These are phyloP conservation scores for Nemania serpens DNA, from an alignment of 2,329 filamentous ascomycete species.

Conservation along the genomic window DNA sequence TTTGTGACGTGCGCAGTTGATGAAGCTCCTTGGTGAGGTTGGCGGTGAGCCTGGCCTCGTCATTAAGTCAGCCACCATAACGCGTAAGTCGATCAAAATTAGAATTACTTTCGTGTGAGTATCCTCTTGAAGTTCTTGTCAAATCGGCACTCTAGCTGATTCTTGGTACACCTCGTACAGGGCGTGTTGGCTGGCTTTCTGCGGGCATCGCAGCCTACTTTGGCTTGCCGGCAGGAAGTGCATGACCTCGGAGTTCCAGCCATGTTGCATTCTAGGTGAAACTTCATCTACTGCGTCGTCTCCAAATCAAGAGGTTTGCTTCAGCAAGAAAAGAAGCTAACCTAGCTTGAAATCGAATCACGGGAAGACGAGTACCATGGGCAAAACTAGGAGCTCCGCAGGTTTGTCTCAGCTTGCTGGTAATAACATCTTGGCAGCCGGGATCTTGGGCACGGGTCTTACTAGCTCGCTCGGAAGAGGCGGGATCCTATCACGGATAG, in stretches of 20 bases:
- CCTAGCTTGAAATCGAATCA: neutral
- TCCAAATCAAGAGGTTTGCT: neutral
- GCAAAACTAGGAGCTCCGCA: neutral
- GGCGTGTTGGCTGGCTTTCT: slow-evolving; percentile 18
- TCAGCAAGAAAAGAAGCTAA: neutral
- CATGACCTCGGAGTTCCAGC: slow-evolving; percentile 24
- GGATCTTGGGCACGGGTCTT: neutral
- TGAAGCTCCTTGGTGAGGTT: slow-evolving; percentile 24
- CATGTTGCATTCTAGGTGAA: slow-evolving; percentile 12
- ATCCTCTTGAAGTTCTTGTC: slow-evolving; percentile 28
- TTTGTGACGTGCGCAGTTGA: slow-evolving; percentile 19
- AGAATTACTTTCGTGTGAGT: slow-evolving; percentile 23
- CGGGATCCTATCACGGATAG: neutral
- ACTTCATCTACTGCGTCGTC: neutral
- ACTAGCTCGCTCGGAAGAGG: neutral
- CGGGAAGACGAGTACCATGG: neutral
- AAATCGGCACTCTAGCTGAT: slow-evolving; percentile 21
- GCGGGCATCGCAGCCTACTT: slow-evolving; percentile 25
- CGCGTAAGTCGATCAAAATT: neutral
- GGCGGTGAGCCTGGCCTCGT: slow-evolving; percentile 13
- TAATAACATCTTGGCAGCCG: neutral
- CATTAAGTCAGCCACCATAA: neutral
- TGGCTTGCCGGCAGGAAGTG: slow-evolving; percentile 23
- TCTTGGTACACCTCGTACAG: slow-evolving; percentile 16
- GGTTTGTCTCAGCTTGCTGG: neutral